Conservation (phyloP, 176 grass and related monocot genomes). For the Carex kokanica region DNA sequence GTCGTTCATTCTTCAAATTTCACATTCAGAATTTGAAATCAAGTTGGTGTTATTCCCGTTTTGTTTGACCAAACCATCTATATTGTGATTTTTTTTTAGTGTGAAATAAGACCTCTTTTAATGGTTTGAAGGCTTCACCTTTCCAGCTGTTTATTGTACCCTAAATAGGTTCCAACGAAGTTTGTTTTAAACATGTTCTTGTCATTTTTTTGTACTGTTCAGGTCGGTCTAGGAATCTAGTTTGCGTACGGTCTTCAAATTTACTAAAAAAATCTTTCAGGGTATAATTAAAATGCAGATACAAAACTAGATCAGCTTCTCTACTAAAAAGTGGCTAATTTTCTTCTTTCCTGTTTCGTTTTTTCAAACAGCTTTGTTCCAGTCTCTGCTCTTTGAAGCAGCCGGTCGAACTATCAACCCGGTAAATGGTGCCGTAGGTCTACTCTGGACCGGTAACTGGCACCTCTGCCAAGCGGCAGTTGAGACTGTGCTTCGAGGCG, state of each 20-base stretch:
- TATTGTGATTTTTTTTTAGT: too few relatives aligned
- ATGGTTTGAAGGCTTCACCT: background rate
- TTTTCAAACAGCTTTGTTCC: constrained; percentile 70
- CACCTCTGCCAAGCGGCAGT: constrained; percentile 85
- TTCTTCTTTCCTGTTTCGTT: background rate
- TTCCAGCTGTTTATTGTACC: background rate
- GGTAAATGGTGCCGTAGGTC: constrained; percentile 76
- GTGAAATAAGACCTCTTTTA: background rate
- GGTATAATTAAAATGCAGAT: background rate
- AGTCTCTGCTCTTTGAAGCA: constrained; percentile 90
- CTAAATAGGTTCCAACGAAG: background rate
- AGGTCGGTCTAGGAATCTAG: background rate
- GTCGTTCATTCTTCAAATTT: background rate
- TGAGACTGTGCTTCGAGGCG: constrained; percentile 77
- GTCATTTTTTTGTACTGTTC: background rate
- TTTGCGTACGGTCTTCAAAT: background rate
- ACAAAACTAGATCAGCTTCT: background rate
- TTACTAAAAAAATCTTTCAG: background rate
- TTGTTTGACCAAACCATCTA: too few relatives aligned
- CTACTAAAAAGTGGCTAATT: background rate
- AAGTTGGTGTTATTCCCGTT: background rate
- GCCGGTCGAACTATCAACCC: constrained; percentile 95
- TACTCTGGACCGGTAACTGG: constrained; percentile 76
- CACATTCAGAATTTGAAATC: background rate
- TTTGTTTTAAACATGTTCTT: background rate